Base-by-base conservation (phyloP, 495 filamentous ascomycete genomes). In the Halenospora varia region DNA sequence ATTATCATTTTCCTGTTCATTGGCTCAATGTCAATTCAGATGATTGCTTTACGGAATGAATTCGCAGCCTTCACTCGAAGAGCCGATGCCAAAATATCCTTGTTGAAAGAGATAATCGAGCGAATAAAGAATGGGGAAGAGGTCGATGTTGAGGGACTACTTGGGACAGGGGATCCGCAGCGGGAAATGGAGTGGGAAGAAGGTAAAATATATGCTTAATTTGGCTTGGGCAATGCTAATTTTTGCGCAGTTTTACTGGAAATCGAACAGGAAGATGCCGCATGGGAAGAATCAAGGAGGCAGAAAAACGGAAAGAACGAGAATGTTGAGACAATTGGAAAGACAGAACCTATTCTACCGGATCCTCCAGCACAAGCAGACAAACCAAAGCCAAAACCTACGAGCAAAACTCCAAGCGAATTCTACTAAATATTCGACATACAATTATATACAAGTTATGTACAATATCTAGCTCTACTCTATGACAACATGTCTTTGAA, bases 1-100 rank as follows among this genome's bases (percentile, higher is more conserved):
- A 94, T 99, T 63, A 74, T 89, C 66, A 92, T 97, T 52, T 92
- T 90, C 64, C 77, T 96, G 41, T 79, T 96, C 58, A 92, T 97
- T 61, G 95, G 94, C 1, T 95, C 89, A 56, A 93, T 97, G 71
- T 86, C 92, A 11, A 96, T 99, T 62, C 87, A 96, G 59, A 86
- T 93, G 81, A 87, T 99, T 56, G 76, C 83, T 6, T 67, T 97
- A 60, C 87, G 83, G 69, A 88, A 87, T 53, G 85, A 92, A 13
- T 89, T 83, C 64, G 75, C 77, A 10, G 80, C 81, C 1, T 93
- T 88, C 60, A 82, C 74, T 60, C 83, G 92, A 48, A 82, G 82
- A 52, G 83, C 89, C 40, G 89, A 96, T 67, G 85, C 88, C 9
- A 87, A 88, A 64, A 88, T 99, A 49, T 81, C 73, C 3, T 62